Evolutionary conservation across 169 alveolate genomes (phyloP).

Genomic region (Plasmodium vinckei): DNA sequence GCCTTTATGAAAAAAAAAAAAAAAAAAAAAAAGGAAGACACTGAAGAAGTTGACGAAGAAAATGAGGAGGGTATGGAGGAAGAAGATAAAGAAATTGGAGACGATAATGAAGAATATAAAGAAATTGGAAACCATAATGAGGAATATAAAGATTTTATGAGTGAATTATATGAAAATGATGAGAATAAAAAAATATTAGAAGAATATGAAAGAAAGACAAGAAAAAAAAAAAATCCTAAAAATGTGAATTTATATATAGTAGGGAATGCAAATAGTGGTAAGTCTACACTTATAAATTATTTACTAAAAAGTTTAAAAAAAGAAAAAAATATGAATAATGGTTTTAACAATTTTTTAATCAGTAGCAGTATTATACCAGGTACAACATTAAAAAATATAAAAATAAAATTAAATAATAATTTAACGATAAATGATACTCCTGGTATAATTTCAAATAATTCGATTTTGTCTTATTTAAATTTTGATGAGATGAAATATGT

Average conservation of each 20-base stretch:
- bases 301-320: constrained; percentile 33
- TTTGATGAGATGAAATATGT: constrained; percentile 76
- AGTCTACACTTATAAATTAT: constrained; percentile 48
- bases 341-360: not conserved
- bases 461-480: constrained; percentile 80
- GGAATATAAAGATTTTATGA: not conserved
- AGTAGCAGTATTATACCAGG: constrained; percentile 86
- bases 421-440: constrained; percentile 85
- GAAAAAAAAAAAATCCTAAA: constrained; percentile 4
- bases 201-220: not conserved
- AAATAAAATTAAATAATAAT: constrained; percentile 77
- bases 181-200: not conserved
- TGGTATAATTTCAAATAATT: constrained; percentile 81
- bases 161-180: not conserved
- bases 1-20: constrained; percentile 14
- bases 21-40: not conserved
- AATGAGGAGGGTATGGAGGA: not conserved
- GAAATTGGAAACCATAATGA: not conserved
- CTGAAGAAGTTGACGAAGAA: not conserved
- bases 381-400: constrained; percentile 81
- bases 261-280: constrained; percentile 75
- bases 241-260: constrained; percentile 47
- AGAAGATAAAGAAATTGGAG: too few relatives aligned
- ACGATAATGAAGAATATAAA: not conserved
- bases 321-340: not conserved